Evolutionary conservation across 2,329 filamentous ascomycete genomes (phyloP).

Genomic region (Diaporthe aspalathi): DNA sequence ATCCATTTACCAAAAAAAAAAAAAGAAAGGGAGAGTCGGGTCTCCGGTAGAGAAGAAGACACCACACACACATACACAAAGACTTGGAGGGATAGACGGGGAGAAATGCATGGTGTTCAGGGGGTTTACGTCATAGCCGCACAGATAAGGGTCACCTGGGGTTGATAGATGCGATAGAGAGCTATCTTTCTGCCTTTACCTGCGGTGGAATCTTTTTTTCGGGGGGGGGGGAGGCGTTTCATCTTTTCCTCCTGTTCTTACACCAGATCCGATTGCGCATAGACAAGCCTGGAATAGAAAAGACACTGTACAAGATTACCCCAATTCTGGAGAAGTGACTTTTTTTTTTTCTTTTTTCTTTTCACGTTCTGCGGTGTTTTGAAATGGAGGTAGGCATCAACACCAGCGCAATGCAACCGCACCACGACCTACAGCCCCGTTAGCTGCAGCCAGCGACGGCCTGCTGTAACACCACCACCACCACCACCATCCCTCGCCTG

Average conservation of each 20-base stretch:
- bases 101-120: slow-evolving; percentile 7
- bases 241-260: not conserved
- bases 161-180: not conserved
- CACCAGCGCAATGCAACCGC: too few species aligned
- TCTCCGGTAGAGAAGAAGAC: not conserved
- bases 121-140: slow-evolving; percentile 10
- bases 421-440: too few species aligned
- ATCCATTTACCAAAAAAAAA: not conserved
- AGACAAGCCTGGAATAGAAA: not conserved
- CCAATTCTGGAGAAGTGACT: too few species aligned
- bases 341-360: too few species aligned
- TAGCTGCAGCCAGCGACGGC: too few species aligned
- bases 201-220: not conserved
- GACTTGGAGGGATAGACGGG: not conserved
- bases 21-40: not conserved
- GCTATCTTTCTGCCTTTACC: not conserved
- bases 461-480: too few species aligned
- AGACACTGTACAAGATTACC: too few species aligned
- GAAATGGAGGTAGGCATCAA: too few species aligned
- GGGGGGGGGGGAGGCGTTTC: not conserved
- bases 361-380: too few species aligned
- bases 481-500: not conserved
- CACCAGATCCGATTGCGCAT: not conserved
- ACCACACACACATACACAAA: too few species aligned
- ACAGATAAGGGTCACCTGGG: slow-evolving; percentile 20